Percentiles rank a stretch among this genome's conserved stretches.
phyloP scores from a whole-genome alignment of 495 filamentous ascomycete genomes.

The Trichocladium uniseriatum region DNA sequence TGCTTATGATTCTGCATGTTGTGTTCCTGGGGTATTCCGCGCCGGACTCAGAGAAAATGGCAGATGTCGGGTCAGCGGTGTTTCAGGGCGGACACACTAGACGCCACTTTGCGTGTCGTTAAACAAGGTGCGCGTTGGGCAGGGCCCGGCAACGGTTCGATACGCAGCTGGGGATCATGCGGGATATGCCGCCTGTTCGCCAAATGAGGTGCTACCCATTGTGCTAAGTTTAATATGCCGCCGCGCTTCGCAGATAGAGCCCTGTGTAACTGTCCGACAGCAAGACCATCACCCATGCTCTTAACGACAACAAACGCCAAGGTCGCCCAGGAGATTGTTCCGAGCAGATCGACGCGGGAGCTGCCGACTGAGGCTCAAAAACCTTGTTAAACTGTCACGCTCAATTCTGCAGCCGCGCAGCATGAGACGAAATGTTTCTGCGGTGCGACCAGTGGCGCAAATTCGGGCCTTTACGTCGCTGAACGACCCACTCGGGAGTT shows the following conservation, averaged over 20 bases:
- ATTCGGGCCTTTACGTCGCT: constrained; percentile 2
- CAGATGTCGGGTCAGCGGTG: not conserved
- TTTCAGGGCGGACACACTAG: no score
- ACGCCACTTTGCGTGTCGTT: no score
- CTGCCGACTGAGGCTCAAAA: not conserved
- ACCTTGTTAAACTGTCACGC: not conserved
- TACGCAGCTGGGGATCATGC: not conserved
- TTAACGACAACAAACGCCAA: not conserved
- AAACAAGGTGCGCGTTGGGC: not conserved
- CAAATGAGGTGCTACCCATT: no score
- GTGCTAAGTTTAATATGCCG: not conserved
- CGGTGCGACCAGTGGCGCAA: not conserved
- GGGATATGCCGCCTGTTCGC: not conserved
- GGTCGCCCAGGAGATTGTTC: not conserved
- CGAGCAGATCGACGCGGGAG: not conserved
- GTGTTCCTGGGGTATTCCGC: not conserved
- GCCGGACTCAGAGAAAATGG: not conserved
- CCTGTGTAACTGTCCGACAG: not conserved
- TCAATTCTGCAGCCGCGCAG: not conserved
- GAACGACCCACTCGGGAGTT: not conserved
- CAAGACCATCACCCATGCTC: not conserved
- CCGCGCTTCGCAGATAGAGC: not conserved
- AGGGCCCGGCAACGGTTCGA: not conserved
- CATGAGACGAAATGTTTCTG: not conserved
- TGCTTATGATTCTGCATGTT: not conserved